phyloP scores from a whole-genome alignment of 805 yeast species.

The Starmerella bacillaris region DNA sequence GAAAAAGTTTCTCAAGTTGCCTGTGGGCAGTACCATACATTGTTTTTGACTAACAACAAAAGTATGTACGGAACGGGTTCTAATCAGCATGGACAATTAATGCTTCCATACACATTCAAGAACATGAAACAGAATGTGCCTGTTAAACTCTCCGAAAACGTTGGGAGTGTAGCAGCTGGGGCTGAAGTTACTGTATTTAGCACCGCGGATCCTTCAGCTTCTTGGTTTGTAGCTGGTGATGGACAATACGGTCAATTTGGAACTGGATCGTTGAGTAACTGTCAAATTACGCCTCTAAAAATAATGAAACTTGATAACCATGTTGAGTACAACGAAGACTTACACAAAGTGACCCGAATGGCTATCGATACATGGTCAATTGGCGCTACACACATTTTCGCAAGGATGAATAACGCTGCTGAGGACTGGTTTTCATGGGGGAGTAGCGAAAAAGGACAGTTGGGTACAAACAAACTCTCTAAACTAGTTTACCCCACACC shows the following conservation, averaged over 20 bases:
- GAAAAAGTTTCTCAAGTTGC: constrained; percentile 42
- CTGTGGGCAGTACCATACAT: constrained; percentile 54
- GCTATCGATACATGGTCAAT: constrained; percentile 36
- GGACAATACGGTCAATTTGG: constrained; percentile 82
- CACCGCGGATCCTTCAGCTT: constrained; percentile 17
- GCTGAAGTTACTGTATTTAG: constrained; percentile 43
- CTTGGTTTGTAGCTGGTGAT: constrained; percentile 50
- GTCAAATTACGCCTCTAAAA: constrained; percentile 47
- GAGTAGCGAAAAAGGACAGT: constrained; percentile 61
- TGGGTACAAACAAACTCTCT: constrained; percentile 62
- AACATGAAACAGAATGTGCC: constrained; percentile 62
- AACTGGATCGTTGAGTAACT: constrained; percentile 54
- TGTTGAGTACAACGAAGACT: constrained; percentile 37
- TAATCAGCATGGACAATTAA: constrained; percentile 73
- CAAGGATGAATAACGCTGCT: constrained; percentile 36
- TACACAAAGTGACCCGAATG: constrained; percentile 28
- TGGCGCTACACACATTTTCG: constrained; percentile 49
- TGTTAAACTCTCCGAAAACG: constrained; percentile 28
- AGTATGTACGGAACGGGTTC: constrained; percentile 72
- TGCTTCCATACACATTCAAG: constrained; percentile 44
- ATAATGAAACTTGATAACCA: constrained; percentile 33
- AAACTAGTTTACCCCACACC: constrained; percentile 26
- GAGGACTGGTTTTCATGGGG: constrained; percentile 52
- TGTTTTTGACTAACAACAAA: constrained; percentile 52
- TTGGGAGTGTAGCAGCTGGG: constrained; percentile 41